Percentiles rank a stretch among this genome's conserved stretches.
Conservation (phyloP, 2,329 filamentous ascomycete species). For the Eutypella sp. region DNA sequence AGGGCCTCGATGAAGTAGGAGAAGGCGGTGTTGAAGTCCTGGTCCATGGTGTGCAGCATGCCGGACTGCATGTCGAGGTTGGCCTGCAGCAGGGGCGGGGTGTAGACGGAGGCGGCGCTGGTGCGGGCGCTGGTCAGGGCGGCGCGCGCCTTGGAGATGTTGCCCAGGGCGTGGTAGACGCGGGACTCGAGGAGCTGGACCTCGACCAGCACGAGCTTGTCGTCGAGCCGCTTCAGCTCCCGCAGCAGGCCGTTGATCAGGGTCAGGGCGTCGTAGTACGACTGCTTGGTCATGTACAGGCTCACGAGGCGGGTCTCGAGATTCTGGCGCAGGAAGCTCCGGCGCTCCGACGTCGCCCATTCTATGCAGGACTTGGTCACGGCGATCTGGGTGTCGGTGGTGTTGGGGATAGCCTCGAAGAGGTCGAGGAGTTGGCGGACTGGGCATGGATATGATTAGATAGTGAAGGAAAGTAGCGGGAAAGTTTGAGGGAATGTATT, state of each 20-base stretch:
- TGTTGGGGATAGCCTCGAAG: conserved; percentile 89
- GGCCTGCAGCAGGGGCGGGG: conserved; percentile 88
- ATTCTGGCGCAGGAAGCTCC: conserved; percentile 95
- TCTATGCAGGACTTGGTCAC: conserved; percentile 99
- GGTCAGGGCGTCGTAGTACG: conserved; percentile 93
- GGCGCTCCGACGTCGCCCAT: conserved; percentile 92
- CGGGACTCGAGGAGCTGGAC: conserved; percentile 95
- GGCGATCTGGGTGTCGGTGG: conserved; percentile 86
- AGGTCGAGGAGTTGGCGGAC: conserved; percentile 96
- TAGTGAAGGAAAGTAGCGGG: too few species aligned
- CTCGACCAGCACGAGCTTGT: conserved; percentile 96
- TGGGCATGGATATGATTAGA: too few species aligned
- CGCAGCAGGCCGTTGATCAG: conserved; percentile 95
- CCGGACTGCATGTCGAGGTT: conserved; percentile 99
- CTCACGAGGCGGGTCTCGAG: conserved; percentile 92
- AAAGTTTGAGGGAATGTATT: too few species aligned
- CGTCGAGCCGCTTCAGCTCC: conserved; percentile 95
- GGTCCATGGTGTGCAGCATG: conserved; percentile 97
- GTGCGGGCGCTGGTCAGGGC: conserved; percentile 92
- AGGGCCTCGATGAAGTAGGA: conserved; percentile 99
- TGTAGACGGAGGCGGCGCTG: conserved; percentile 94
- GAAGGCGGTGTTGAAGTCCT: conserved; percentile 97
- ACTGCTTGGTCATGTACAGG: conserved; percentile 94
- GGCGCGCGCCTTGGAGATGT: conserved; percentile 91
- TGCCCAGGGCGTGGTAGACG: conserved; percentile 95